Evolutionary conservation across 2,329 filamentous ascomycete genomes (phyloP).

Genomic region (Colletotrichum sansevieriae): DNA sequence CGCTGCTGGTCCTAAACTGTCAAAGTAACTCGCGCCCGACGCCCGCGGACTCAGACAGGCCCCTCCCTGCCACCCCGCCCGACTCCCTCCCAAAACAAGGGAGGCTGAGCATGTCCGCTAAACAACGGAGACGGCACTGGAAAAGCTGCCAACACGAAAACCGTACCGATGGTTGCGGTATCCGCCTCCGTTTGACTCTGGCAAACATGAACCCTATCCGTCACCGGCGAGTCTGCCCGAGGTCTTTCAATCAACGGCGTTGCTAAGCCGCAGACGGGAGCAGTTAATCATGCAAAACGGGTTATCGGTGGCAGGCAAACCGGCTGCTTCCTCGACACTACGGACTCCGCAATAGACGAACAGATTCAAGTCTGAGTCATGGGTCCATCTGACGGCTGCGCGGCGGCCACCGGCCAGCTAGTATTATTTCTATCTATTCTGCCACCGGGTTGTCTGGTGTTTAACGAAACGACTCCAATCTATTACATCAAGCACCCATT

Average conservation of each 20-base stretch:
- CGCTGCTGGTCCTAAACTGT: constrained; percentile 33
- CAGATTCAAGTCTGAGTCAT: background rate
- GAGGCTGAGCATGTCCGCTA: constrained; percentile 5
- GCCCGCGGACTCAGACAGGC: constrained; percentile 15
- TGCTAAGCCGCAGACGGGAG: too few relatives aligned
- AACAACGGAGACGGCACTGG: constrained; percentile 16
- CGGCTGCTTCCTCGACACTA: background rate
- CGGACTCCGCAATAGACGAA: background rate
- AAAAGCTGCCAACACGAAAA: constrained; percentile 16
- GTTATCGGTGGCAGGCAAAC: too few relatives aligned
- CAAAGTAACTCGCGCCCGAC: constrained; percentile 20
- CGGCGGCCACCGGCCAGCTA: constrained; percentile 4
- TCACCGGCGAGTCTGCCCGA: background rate
- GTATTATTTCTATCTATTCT: background rate
- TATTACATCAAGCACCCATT: background rate
- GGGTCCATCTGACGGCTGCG: constrained; percentile 4
- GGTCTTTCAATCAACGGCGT: too few relatives aligned
- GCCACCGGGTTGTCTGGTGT: background rate
- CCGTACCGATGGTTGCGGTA: background rate
- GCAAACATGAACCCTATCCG: background rate
- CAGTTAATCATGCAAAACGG: too few relatives aligned
- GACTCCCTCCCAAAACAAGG: constrained; percentile 33
- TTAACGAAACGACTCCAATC: constrained; percentile 13
- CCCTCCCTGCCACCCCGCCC: constrained; percentile 13
- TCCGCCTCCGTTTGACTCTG: background rate